phyloP scores from a whole-genome alignment of 164 flowering plant genomes.

The Umbilicus rupestris region DNA sequence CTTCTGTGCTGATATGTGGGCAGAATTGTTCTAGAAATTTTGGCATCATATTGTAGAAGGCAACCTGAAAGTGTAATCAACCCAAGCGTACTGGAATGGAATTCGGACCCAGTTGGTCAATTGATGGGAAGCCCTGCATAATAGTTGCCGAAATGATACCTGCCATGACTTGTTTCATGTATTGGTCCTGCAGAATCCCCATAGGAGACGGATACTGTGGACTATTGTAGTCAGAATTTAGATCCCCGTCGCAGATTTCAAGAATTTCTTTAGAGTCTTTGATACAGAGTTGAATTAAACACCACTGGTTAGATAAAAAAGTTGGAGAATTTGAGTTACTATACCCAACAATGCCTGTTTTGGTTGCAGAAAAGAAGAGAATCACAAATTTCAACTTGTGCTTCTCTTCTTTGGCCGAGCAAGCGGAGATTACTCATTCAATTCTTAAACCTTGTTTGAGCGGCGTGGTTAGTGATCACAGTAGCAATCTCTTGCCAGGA shows the following conservation, averaged over 20 bases:
- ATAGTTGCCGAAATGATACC: constrained; percentile 37
- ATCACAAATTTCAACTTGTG: constrained; percentile 33
- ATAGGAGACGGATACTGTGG: too few relatives aligned
- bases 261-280: too few relatives aligned
- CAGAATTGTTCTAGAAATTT: neutral
- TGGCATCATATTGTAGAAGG: too few relatives aligned
- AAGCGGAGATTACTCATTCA: constrained; percentile 16
- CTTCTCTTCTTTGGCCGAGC: constrained; percentile 26
- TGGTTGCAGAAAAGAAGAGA: constrained; percentile 39
- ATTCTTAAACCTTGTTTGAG: too few relatives aligned
- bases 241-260: too few relatives aligned
- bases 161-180: constrained; percentile 42
- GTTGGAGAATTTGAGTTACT: neutral
- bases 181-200: constrained; percentile 71
- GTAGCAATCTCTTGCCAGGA: constrained; percentile 58
- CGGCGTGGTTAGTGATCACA: too few relatives aligned
- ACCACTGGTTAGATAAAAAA: too few relatives aligned
- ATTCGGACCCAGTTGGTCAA: too few relatives aligned
- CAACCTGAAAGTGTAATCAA: too few relatives aligned
- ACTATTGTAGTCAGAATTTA: too few relatives aligned
- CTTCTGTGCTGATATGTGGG: too few relatives aligned
- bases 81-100: constrained; percentile 30
- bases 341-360: constrained; percentile 36
- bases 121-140: constrained; percentile 30
- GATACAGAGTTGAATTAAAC: too few relatives aligned